phyloP scores from a whole-genome alignment of 2,329 filamentous ascomycete genomes.

The Rugonectria rugulosa region DNA sequence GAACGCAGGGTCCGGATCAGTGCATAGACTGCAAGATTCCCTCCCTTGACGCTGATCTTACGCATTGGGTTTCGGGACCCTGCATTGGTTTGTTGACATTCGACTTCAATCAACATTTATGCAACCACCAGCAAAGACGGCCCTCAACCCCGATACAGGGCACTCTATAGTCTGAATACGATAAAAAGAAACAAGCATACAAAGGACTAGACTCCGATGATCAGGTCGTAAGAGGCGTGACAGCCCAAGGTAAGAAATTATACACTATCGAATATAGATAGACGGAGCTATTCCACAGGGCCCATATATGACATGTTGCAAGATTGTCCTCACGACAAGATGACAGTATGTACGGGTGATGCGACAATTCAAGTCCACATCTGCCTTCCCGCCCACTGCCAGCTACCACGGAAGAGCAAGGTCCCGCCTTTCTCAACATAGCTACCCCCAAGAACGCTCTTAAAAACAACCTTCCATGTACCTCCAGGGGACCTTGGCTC shows the following conservation, averaged over 20 bases:
- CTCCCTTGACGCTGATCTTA: not conserved
- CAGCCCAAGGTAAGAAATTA: constrained; percentile 42
- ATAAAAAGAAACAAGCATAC: no score
- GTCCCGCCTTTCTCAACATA: constrained; percentile 24
- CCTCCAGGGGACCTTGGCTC: constrained; percentile 31
- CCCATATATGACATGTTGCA: constrained; percentile 32
- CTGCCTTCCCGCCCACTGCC: constrained; percentile 27
- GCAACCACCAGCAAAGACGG: not conserved
- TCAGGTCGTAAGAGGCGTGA: constrained; percentile 19
- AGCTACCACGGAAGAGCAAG: constrained; percentile 37
- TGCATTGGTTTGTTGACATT: not conserved
- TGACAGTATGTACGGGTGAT: constrained; percentile 35
- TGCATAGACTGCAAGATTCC: not conserved
- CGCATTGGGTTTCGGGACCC: constrained; percentile 7
- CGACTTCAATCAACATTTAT: not conserved
- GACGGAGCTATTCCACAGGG: constrained; percentile 41
- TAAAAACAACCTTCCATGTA: constrained; percentile 10
- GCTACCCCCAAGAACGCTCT: constrained; percentile 21
- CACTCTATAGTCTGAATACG: no score
- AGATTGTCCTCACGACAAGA: constrained; percentile 32
- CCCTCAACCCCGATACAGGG: not conserved
- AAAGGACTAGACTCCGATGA: not conserved
- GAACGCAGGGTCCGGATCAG: not conserved
- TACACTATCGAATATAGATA: constrained; percentile 49
- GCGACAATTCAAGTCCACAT: constrained; percentile 21